A percentile compares a stretch with the other conserved stretches of the same genome.
Evolutionary conservation across 805 yeast genomes (phyloP).

Genomic region (Candida qinlingensis): DNA sequence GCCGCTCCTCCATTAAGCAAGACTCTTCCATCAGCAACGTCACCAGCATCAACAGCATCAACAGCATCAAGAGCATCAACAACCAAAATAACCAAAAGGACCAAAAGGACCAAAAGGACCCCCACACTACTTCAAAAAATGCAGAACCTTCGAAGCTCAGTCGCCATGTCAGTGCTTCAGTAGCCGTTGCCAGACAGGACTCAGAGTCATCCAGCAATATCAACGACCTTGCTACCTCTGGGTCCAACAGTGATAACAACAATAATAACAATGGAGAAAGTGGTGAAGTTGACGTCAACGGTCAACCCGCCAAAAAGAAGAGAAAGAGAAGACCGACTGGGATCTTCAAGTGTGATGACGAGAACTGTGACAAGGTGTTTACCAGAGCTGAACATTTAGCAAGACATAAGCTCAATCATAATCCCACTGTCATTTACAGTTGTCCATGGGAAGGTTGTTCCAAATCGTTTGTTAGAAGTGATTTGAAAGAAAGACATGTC

Average conservation of each 20-base stretch:
- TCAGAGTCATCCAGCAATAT: neutral
- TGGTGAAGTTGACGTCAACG: neutral
- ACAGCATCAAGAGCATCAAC: neutral
- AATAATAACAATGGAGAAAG: neutral
- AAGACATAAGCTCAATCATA: constrained; percentile 59
- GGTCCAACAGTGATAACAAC: neutral
- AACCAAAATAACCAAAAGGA: neutral
- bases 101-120: too few relatives aligned
- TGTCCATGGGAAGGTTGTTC: constrained; percentile 47
- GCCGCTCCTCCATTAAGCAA: too few relatives aligned
- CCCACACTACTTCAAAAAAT: too few relatives aligned
- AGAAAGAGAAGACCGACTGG: constrained; percentile 27
- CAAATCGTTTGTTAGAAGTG: constrained; percentile 60
- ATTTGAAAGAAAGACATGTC: constrained; percentile 43
- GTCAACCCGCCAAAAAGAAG: constrained; percentile 12
- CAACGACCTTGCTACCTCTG: neutral
- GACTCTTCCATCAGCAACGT: neutral
- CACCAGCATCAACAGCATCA: neutral
- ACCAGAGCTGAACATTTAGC: constrained; percentile 60
- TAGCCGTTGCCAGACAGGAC: neutral
- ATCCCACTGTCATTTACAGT: constrained; percentile 46
- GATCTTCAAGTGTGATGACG: constrained; percentile 36
- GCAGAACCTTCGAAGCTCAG: too few relatives aligned
- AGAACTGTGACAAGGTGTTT: constrained; percentile 50
- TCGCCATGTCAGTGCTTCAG: too few relatives aligned